A percentile compares a stretch with the other conserved stretches of the same genome.
Conservation (phyloP, 257 asterid genomes). For the Primulina eburnea region DNA sequence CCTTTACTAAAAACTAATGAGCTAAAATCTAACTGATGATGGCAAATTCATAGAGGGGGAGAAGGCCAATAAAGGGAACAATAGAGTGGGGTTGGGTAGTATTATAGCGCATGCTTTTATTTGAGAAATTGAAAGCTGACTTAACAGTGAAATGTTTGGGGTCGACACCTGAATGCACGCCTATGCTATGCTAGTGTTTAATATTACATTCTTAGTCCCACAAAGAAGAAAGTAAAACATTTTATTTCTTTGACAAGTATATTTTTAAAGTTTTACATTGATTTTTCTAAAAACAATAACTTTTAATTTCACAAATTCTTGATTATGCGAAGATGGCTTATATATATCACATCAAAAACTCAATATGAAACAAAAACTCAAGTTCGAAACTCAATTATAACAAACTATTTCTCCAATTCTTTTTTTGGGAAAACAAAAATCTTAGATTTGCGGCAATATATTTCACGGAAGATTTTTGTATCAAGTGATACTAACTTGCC, state of each 20-base stretch:
- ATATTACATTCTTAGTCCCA: slow-evolving; percentile 19
- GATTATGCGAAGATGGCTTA: too few relatives aligned
- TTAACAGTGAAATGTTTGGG: neutral
- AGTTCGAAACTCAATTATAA: too few relatives aligned
- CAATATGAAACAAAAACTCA: too few relatives aligned
- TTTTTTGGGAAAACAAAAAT: too few relatives aligned
- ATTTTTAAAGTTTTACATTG: too few relatives aligned
- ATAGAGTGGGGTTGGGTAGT: neutral
- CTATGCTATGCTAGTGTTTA: slow-evolving; percentile 17
- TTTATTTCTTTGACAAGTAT: neutral
- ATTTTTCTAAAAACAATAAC: too few relatives aligned
- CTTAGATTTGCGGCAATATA: neutral
- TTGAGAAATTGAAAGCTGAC: neutral
- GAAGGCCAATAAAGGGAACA: neutral
- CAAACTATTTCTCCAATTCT: too few relatives aligned
- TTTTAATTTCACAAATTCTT: neutral
- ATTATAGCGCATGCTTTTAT: slow-evolving; percentile 32
- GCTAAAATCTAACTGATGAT: neutral
- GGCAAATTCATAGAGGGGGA: neutral
- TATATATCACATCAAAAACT: too few relatives aligned
- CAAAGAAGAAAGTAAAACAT: slow-evolving; percentile 4
- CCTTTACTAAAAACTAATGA: neutral
- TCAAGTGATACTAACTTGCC: too few relatives aligned
- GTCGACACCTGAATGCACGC: slow-evolving; percentile 12
- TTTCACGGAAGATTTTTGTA: neutral